phyloP scores from a whole-genome alignment of 345 rosid genomes.

The Orychophragmus violaceus region DNA sequence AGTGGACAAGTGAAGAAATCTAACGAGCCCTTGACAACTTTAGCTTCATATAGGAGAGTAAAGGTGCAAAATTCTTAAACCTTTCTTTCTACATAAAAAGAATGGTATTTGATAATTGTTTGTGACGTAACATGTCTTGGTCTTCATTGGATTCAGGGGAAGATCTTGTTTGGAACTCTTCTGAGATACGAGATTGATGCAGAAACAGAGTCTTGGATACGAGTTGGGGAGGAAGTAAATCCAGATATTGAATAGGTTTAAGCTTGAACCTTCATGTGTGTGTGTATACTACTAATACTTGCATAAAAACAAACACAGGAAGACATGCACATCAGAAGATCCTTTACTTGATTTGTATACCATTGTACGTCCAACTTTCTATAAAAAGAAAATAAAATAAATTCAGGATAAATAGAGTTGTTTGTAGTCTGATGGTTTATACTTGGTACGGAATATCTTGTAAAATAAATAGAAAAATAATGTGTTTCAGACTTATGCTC shows the following conservation, averaged over 20 bases:
- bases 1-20: slow-evolving; percentile 60
- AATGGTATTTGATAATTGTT: background rate
- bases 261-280: background rate
- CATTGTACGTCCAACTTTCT: background rate
- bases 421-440: background rate
- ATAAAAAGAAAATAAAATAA: background rate
- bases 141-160: slow-evolving; percentile 55
- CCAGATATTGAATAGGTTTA: slow-evolving; percentile 28
- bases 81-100: background rate
- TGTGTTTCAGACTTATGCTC: background rate
- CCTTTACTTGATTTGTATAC: background rate
- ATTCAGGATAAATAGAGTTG: background rate
- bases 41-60: slow-evolving; percentile 82
- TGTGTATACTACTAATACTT: background rate
- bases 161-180: slow-evolving; percentile 77
- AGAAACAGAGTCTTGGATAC: slow-evolving; percentile 39
- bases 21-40: slow-evolving; percentile 72
- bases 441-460: background rate
- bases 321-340: background rate
- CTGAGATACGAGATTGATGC: slow-evolving; percentile 31
- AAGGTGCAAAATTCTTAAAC: slow-evolving; percentile 45
- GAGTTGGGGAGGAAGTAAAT: slow-evolving; percentile 59
- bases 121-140: background rate
- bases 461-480: background rate
- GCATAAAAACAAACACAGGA: background rate